phyloP scores from a whole-genome alignment of 768 basidiomycete genomes.

The Pseudohyphozyma bogoriensis region DNA sequence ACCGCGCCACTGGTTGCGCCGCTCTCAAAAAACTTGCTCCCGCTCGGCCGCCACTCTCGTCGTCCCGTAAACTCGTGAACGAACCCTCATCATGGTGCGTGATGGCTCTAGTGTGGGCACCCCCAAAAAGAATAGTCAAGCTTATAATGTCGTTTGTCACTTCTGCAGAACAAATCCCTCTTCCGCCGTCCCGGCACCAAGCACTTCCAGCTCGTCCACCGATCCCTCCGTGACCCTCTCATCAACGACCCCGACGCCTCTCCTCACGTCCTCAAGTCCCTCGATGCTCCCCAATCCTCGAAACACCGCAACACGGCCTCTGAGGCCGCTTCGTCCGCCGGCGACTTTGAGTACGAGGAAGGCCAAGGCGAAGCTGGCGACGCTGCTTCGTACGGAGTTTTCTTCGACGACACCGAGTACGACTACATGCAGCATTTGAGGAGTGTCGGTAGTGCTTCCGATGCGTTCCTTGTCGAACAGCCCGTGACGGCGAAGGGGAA shows the following conservation, averaged over 20 bases:
- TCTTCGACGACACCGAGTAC: slow-evolving; percentile 91
- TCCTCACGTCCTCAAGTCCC: slow-evolving; percentile 74
- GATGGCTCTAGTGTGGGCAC: too few species aligned
- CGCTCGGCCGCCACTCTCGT: too few species aligned
- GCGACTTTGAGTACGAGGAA: neutral
- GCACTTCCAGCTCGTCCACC: slow-evolving; percentile 94
- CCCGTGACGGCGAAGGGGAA: slow-evolving; percentile 42
- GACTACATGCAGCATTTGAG: slow-evolving; percentile 98
- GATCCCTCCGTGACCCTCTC: slow-evolving; percentile 82
- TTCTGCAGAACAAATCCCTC: slow-evolving; percentile 52
- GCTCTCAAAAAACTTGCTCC: too few species aligned
- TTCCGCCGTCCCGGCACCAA: slow-evolving; percentile 81
- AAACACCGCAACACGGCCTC: neutral
- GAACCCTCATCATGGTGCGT: too few species aligned
- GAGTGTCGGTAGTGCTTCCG: slow-evolving; percentile 59
- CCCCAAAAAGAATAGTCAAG: too few species aligned
- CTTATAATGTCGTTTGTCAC: too few species aligned
- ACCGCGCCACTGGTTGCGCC: too few species aligned
- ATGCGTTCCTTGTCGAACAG: slow-evolving; percentile 72
- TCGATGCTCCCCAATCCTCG: slow-evolving; percentile 61
- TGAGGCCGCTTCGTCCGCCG: slow-evolving; percentile 1
- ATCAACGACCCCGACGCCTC: slow-evolving; percentile 86
- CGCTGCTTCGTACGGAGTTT: slow-evolving; percentile 77
- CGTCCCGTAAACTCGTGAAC: too few species aligned
- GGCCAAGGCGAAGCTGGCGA: slow-evolving; percentile 67